phyloP scores from a whole-genome alignment of 2,329 filamentous ascomycete species.

The Coniosporium tulheliwenetii region DNA sequence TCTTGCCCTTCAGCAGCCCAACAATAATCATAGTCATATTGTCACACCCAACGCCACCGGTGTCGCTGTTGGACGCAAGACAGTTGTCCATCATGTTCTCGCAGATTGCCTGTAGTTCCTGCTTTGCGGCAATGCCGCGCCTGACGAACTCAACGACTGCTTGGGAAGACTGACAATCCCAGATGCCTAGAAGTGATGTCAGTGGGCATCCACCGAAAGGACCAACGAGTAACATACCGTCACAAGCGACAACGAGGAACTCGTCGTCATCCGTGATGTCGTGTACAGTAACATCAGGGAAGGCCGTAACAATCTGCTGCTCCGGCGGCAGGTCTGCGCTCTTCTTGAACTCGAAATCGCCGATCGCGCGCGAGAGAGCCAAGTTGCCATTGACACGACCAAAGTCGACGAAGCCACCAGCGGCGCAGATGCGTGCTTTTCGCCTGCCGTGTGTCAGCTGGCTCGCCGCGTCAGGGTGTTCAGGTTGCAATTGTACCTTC shows the following conservation, averaged over 20 bases:
- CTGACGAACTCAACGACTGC: constrained; percentile 93
- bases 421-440: constrained; percentile 93
- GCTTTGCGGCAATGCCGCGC: constrained; percentile 89
- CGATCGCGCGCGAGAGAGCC: constrained; percentile 88
- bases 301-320: constrained; percentile 95
- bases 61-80: constrained; percentile 92
- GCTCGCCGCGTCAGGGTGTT: not conserved
- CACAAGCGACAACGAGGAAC: constrained; percentile 84
- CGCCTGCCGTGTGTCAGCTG: constrained; percentile 40
- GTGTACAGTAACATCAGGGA: constrained; percentile 83
- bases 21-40: constrained; percentile 98
- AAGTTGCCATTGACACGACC: constrained; percentile 97
- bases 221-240: constrained; percentile 47
- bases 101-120: constrained; percentile 86
- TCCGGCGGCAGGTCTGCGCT: constrained; percentile 93
- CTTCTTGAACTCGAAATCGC: constrained; percentile 99
- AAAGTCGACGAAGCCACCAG: constrained; percentile 96
- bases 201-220: constrained; percentile 3
- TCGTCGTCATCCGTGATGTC: constrained; percentile 88
- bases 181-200: constrained; percentile 55
- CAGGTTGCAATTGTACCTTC: constrained; percentile 46
- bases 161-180: constrained; percentile 98
- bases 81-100: constrained; percentile 99
- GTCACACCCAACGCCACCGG: constrained; percentile 92
- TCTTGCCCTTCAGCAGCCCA: constrained; percentile 77